phyloP scores from a whole-genome alignment of 495 filamentous ascomycete genomes.

The Monascus purpureus region DNA sequence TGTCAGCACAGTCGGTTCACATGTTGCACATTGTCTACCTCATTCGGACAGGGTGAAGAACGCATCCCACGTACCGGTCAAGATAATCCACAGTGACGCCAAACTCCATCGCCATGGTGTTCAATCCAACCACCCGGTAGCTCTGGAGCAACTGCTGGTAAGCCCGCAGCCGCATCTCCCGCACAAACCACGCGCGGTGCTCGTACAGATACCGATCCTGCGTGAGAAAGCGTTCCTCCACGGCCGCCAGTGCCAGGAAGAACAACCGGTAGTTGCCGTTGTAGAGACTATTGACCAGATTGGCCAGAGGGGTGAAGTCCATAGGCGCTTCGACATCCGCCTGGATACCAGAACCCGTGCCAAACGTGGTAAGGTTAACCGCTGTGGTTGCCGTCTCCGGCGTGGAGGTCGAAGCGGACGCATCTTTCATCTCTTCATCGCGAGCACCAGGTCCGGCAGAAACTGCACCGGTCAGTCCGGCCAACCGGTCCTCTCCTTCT shows the following conservation, averaged over 20 bases:
- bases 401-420: slow-evolving; percentile 34
- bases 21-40: neutral
- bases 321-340: slow-evolving; percentile 60
- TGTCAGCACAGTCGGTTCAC: neutral
- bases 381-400: slow-evolving; percentile 45
- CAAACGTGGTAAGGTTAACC: slow-evolving; percentile 74
- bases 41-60: neutral
- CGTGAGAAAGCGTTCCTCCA: slow-evolving; percentile 86
- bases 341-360: slow-evolving; percentile 49
- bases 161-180: slow-evolving; percentile 90
- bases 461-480: slow-evolving; percentile 58
- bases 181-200: slow-evolving; percentile 89
- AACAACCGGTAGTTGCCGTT: slow-evolving; percentile 84
- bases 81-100: slow-evolving; percentile 92
- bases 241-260: slow-evolving; percentile 78
- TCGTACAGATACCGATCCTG: slow-evolving; percentile 90
- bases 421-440: slow-evolving; percentile 70
- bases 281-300: slow-evolving; percentile 82
- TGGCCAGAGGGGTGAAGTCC: slow-evolving; percentile 71
- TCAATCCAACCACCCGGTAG: slow-evolving; percentile 89
- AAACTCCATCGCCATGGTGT: slow-evolving; percentile 92
- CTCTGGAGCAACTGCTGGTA: slow-evolving; percentile 97
- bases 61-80: slow-evolving; percentile 50
- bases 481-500: slow-evolving; percentile 70
- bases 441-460: slow-evolving; percentile 65